Percentiles rank a stretch among this genome's conserved stretches.
phyloP scores from a whole-genome alignment of 352 stramenopile genomes.

The Globisporangium camurandrum region DNA sequence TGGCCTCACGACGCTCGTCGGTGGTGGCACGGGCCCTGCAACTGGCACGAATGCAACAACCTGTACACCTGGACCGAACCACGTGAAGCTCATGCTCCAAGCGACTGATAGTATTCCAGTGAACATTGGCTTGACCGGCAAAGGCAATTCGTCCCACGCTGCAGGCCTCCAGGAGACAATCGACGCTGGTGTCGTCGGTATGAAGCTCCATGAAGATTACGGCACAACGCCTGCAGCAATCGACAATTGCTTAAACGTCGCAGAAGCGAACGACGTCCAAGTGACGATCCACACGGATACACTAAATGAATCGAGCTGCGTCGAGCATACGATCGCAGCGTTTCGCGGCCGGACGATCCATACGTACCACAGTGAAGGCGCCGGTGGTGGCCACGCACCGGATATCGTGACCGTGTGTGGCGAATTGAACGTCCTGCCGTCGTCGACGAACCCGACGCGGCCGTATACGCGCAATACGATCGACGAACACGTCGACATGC shows the following conservation, averaged over 20 bases:
- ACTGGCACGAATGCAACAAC: constrained; percentile 95
- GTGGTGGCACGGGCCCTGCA: constrained; percentile 88
- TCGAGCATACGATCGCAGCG: constrained; percentile 92
- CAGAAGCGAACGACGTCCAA: constrained; percentile 90
- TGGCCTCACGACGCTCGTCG: constrained; percentile 90
- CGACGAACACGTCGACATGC: constrained; percentile 98
- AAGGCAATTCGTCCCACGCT: constrained; percentile 91
- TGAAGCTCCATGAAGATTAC: constrained; percentile 98
- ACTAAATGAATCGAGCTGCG: constrained; percentile 94
- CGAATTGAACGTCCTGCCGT: constrained; percentile 91
- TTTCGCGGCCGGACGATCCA: constrained; percentile 96
- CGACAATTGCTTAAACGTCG: constrained; percentile 88
- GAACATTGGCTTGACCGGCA: constrained; percentile 97
- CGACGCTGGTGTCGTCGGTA: constrained; percentile 85
- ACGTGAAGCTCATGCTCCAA: constrained; percentile 95
- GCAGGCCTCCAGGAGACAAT: constrained; percentile 88
- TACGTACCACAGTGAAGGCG: constrained; percentile 94
- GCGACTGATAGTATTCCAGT: constrained; percentile 90
- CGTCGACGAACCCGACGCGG: constrained; percentile 95
- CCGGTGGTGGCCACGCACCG: constrained; percentile 91
- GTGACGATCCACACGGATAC: constrained; percentile 98
- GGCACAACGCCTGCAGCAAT: constrained; percentile 95
- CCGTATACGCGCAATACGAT: constrained; percentile 97
- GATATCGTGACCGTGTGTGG: constrained; percentile 97
- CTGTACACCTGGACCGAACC: constrained; percentile 92